These are phyloP conservation scores for Violaceomyces palustris DNA, from an alignment of 1,284 basidiomycete genomes.

Conservation along the genomic window DNA sequence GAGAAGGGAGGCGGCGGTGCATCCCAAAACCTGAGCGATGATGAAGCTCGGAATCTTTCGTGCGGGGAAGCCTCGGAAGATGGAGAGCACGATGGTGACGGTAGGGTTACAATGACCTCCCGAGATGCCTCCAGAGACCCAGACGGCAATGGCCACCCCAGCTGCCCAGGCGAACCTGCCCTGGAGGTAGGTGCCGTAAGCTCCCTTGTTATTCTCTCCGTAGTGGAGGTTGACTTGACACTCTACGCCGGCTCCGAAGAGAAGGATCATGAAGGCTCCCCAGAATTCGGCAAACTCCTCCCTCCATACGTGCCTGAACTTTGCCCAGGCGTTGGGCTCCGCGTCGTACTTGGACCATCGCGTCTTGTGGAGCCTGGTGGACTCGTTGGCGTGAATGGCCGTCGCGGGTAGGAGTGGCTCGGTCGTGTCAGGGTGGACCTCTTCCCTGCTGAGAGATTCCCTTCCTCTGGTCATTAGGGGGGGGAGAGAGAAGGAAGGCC, in stretches of 20 bases:
- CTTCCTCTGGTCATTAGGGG: no score
- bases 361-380: slow-evolving; percentile 24
- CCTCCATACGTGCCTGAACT: slow-evolving; percentile 21
- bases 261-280: slow-evolving; percentile 38
- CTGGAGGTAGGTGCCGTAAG: slow-evolving; percentile 29
- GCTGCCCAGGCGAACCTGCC: slow-evolving; percentile 41
- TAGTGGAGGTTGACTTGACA: slow-evolving; percentile 44
- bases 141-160: slow-evolving; percentile 39
- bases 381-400: slow-evolving; percentile 11
- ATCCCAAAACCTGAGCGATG: slow-evolving; percentile 68
- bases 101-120: slow-evolving; percentile 37
- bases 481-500: no score
- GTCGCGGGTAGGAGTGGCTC: slow-evolving; percentile 16
- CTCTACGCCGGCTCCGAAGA: slow-evolving; percentile 46
- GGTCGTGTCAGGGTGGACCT: slow-evolving; percentile 2
- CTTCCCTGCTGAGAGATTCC: no score
- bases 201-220: no score
- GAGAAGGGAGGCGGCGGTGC: slow-evolving; percentile 63
- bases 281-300: slow-evolving; percentile 40
- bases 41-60: slow-evolving; percentile 71
- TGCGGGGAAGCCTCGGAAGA: slow-evolving; percentile 70
- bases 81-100: slow-evolving; percentile 63
- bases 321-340: slow-evolving; percentile 22
- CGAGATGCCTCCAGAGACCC: slow-evolving; percentile 33
- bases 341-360: slow-evolving; percentile 11